Conservation (phyloP, 2,329 filamentous ascomycete species). For the Trichoderma gracile region DNA sequence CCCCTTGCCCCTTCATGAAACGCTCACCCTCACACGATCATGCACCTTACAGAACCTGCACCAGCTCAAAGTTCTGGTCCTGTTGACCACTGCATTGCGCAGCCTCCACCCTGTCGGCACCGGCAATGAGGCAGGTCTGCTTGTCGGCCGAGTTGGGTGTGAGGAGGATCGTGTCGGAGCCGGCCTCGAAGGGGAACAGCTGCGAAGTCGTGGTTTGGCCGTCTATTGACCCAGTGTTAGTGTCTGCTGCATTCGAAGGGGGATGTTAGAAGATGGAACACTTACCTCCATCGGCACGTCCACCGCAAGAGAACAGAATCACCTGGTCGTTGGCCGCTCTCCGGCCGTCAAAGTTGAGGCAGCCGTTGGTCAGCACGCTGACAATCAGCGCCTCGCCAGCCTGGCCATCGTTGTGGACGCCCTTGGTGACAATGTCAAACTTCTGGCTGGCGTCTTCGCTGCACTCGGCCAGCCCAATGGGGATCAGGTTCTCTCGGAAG, state of each 20-base stretch:
- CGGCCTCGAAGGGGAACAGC: constrained; percentile 50
- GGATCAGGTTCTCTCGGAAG: constrained; percentile 56
- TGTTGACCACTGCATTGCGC: constrained; percentile 35
- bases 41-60: constrained; percentile 24
- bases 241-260: constrained; percentile 24
- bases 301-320: constrained; percentile 54
- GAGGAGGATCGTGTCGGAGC: constrained; percentile 44
- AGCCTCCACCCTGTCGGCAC: constrained; percentile 29
- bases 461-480: constrained; percentile 49
- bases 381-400: constrained; percentile 48
- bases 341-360: constrained; percentile 51
- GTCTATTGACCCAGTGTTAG: constrained; percentile 33
- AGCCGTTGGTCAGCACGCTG: constrained; percentile 53
- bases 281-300: constrained; percentile 50
- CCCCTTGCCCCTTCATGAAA: constrained; percentile 6
- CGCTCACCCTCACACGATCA: neutral
- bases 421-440: constrained; percentile 53
- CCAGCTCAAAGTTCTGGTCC: constrained; percentile 29
- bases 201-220: constrained; percentile 51
- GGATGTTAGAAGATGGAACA: neutral
- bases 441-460: constrained; percentile 48
- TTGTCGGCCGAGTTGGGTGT: constrained; percentile 48
- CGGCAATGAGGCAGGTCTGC: constrained; percentile 30
- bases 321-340: constrained; percentile 49
- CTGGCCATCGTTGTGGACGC: constrained; percentile 50